Evolutionary conservation across 2,329 filamentous ascomycete species (phyloP).

Genomic region (Claviceps digitariae): DNA sequence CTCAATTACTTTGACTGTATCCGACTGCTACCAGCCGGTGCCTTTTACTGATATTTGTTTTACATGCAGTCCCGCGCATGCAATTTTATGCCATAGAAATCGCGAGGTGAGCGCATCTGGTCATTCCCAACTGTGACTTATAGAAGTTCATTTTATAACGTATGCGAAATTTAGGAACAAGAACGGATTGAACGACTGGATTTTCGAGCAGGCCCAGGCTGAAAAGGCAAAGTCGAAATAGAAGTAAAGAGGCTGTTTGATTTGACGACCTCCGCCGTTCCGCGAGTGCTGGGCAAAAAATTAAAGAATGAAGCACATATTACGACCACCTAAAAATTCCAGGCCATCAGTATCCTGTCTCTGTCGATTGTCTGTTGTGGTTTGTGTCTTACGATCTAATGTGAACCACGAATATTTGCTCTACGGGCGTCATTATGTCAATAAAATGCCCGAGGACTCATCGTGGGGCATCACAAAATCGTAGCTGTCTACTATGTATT

Average conservation of each 20-base stretch:
- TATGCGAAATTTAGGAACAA: constrained; percentile 48
- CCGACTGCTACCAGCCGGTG: neutral
- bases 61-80: constrained; percentile 35
- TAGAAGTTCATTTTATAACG: neutral
- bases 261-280: neutral
- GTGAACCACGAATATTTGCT: neutral
- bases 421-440: neutral
- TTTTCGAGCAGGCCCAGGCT: constrained; percentile 70
- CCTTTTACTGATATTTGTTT: neutral
- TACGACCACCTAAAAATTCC: neutral
- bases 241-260: constrained; percentile 3
- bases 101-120: constrained; percentile 20
- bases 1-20: neutral
- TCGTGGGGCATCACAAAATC: neutral
- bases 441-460: neutral
- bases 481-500: neutral
- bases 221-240: constrained; percentile 25
- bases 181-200: constrained; percentile 87
- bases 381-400: neutral
- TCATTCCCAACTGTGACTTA: neutral
- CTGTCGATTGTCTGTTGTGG: neutral
- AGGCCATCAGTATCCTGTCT: neutral
- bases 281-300: neutral
- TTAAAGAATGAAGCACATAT: neutral
- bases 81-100: constrained; percentile 43